phyloP scores from a whole-genome alignment of 2,329 filamentous ascomycete species.

The Dactylellina leptospora region DNA sequence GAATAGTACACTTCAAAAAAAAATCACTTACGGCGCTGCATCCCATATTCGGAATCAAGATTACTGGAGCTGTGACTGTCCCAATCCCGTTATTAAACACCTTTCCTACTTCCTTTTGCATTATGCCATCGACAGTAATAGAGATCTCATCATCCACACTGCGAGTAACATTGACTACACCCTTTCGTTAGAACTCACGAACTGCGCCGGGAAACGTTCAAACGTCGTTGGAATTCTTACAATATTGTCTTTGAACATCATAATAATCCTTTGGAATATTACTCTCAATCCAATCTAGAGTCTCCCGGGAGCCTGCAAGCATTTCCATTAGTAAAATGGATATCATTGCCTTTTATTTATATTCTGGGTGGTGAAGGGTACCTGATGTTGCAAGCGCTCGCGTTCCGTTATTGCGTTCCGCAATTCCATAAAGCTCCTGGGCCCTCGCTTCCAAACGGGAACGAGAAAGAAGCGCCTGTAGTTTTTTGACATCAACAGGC shows the following conservation, averaged over 20 bases:
- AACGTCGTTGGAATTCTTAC: not conserved
- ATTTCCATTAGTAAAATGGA: not conserved
- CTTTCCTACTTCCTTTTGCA: not conserved
- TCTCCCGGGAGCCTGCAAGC: not conserved
- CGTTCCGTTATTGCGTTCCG: conserved; percentile 61
- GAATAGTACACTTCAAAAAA: not conserved
- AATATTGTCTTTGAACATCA: conserved; percentile 11
- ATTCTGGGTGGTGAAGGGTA: not conserved
- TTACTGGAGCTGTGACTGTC: conserved; percentile 61
- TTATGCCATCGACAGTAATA: conserved; percentile 3
- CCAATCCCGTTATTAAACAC: conserved; percentile 58
- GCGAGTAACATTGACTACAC: not conserved
- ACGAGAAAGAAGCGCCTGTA: conserved; percentile 61
- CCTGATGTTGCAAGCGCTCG: conserved; percentile 56
- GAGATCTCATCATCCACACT: conserved; percentile 10
- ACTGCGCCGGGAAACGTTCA: too few relatives aligned
- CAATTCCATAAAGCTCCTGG: conserved; percentile 63
- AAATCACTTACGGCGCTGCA: conserved; percentile 60
- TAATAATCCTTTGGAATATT: conserved; percentile 21
- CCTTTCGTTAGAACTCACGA: too few relatives aligned
- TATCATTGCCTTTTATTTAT: not conserved
- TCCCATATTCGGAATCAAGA: conserved; percentile 65
- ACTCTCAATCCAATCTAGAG: conserved; percentile 19
- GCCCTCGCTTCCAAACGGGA: conserved; percentile 62
- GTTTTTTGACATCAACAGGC: conserved; percentile 59